Percentiles rank a stretch among this genome's conserved stretches.
Evolutionary conservation across 768 basidiomycete genomes (phyloP).

Genomic region (Rickenella mellea): DNA sequence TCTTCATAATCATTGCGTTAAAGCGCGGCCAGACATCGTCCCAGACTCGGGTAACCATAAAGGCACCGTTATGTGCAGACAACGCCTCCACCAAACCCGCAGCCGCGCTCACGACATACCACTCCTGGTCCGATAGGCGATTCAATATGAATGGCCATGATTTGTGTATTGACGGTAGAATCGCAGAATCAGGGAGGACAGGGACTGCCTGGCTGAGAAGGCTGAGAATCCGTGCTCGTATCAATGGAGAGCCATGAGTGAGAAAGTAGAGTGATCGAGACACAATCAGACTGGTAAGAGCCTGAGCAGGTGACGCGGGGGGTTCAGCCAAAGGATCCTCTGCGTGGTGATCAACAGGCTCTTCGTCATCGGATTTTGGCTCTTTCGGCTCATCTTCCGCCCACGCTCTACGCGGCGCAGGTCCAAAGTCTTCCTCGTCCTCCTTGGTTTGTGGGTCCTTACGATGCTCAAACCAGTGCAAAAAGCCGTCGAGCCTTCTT

Average conservation of each 20-base stretch:
- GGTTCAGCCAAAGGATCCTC: conserved; percentile 32
- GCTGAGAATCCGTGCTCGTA: conserved; percentile 74
- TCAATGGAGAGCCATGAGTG: conserved; percentile 78
- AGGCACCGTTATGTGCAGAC: conserved; percentile 62
- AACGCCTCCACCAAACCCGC: conserved; percentile 67
- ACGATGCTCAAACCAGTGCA: conserved; percentile 55
- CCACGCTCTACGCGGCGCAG: conserved; percentile 53
- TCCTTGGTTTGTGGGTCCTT: conserved; percentile 22
- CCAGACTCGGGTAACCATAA: conserved; percentile 80
- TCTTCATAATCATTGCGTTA: conserved; percentile 41
- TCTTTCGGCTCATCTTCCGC: conserved; percentile 22
- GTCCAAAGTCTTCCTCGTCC: conserved; percentile 44
- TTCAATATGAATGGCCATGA: conserved; percentile 95
- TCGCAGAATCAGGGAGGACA: conserved; percentile 58
- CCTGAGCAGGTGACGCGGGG: conserved; percentile 60
- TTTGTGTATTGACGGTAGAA: conserved; percentile 77
- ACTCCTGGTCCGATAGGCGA: conserved; percentile 61
- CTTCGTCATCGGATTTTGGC: conserved; percentile 14
- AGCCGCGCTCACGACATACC: conserved; percentile 74
- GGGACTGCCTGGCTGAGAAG: conserved; percentile 68
- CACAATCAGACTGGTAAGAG: conserved; percentile 77
- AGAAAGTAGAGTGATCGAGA: conserved; percentile 83
- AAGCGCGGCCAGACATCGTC: conserved; percentile 93
- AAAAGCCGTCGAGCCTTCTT: conserved; percentile 39
- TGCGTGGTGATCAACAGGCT: conserved; percentile 13